Percentiles rank a stretch among this genome's conserved stretches.
phyloP scores from a whole-genome alignment of 2,329 filamentous ascomycete species.

The Gyromitra esculenta region DNA sequence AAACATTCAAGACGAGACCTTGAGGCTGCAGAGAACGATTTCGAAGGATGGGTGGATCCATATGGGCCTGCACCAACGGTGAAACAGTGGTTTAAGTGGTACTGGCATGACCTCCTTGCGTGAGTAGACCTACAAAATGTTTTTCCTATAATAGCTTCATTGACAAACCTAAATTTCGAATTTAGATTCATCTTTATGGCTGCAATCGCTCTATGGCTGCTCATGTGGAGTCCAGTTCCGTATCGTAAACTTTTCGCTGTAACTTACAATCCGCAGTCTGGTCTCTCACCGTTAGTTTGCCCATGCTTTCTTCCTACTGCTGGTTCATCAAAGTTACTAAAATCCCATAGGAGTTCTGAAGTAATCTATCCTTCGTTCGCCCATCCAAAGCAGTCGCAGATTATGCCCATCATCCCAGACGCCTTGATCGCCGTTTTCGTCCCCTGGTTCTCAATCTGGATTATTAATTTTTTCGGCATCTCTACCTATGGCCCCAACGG shows the following conservation, averaged over 20 bases:
- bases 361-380: constrained; percentile 49
- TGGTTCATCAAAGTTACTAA: not conserved
- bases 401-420: constrained; percentile 54
- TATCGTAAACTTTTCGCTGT: constrained; percentile 55
- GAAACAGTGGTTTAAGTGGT: constrained; percentile 53
- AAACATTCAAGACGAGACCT: constrained; percentile 30
- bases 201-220: constrained; percentile 50
- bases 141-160: not conserved
- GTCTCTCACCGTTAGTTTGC: constrained; percentile 22
- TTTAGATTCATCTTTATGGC: constrained; percentile 52
- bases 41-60: constrained; percentile 52
- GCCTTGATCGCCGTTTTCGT: constrained; percentile 54
- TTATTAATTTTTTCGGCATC: constrained; percentile 53
- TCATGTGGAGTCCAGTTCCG: constrained; percentile 55
- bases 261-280: constrained; percentile 37
- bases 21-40: constrained; percentile 41
- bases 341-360: constrained; percentile 29
- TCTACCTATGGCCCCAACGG: constrained; percentile 43
- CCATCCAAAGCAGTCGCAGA: constrained; percentile 52
- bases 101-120: constrained; percentile 55
- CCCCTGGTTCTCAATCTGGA: constrained; percentile 52
- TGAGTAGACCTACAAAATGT: constrained; percentile 20
- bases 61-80: constrained; percentile 54
- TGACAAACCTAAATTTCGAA: not conserved
- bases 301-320: not conserved